phyloP scores from a whole-genome alignment of 1,284 basidiomycete species.

The Sparassis latifolia region DNA sequence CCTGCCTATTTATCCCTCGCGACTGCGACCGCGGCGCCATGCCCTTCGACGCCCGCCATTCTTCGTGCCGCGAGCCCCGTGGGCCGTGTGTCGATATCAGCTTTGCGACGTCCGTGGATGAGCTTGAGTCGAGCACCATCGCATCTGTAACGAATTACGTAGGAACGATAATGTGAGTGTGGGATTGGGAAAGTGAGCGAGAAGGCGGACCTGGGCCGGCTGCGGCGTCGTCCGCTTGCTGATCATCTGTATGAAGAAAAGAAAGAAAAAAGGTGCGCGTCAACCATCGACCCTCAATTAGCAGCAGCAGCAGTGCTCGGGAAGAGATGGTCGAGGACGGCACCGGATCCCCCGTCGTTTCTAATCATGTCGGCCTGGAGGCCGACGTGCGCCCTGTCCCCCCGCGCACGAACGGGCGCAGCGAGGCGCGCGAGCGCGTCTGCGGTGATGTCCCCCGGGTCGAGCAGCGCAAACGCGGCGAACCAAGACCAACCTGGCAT shows the following conservation, averaged over 20 bases:
- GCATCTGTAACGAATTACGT: slow-evolving; percentile 31
- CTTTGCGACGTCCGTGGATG: slow-evolving; percentile 22
- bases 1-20: slow-evolving; percentile 61
- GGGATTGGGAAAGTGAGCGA: slow-evolving; percentile 1
- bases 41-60: slow-evolving; percentile 73
- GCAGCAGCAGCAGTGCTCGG: slow-evolving; percentile 6
- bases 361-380: background rate
- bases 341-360: background rate
- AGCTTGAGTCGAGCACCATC: slow-evolving; percentile 45
- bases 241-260: slow-evolving; percentile 25
- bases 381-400: background rate
- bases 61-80: slow-evolving; percentile 60
- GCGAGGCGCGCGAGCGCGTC: slow-evolving; percentile 32
- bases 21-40: slow-evolving; percentile 43
- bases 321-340: slow-evolving; percentile 19
- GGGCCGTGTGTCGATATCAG: slow-evolving; percentile 70
- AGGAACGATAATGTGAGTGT: background rate
- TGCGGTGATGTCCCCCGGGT: slow-evolving; percentile 47
- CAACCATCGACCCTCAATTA: slow-evolving; percentile 18
- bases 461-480: slow-evolving; percentile 47
- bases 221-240: slow-evolving; percentile 13
- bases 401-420: background rate
- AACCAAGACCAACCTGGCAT: slow-evolving; percentile 65
- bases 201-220: slow-evolving; percentile 29
- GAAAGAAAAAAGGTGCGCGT: slow-evolving; percentile 23